phyloP scores from a whole-genome alignment of 768 basidiomycete species.

The Podaxis sp. region DNA sequence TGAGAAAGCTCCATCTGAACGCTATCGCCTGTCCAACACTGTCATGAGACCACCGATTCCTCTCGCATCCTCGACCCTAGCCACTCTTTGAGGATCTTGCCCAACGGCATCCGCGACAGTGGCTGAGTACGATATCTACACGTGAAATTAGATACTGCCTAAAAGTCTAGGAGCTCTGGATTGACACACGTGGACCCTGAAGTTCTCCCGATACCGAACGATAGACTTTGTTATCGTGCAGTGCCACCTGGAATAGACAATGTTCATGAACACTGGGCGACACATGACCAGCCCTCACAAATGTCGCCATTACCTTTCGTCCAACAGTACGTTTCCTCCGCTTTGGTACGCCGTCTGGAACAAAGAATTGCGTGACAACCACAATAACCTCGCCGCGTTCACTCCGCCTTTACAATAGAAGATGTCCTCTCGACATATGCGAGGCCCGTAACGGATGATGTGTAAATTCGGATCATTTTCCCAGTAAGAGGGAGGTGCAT shows the following conservation, averaged over 20 bases:
- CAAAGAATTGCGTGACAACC: conserved; percentile 12
- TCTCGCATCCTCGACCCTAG: conserved; percentile 55
- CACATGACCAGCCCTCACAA: neutral
- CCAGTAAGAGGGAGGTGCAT: conserved; percentile 7
- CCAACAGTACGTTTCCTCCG: conserved; percentile 12
- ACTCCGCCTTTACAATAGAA: conserved; percentile 16
- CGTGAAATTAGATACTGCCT: neutral
- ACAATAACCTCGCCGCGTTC: conserved; percentile 11
- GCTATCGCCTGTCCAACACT: conserved; percentile 38
- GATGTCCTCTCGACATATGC: conserved; percentile 8
- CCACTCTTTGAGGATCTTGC: conserved; percentile 54
- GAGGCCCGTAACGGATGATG: conserved; percentile 12
- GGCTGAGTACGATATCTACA: neutral
- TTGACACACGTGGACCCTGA: conserved; percentile 1
- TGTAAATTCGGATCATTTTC: neutral
- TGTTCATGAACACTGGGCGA: neutral
- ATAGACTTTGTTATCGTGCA: neutral
- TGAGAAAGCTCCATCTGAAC: neutral
- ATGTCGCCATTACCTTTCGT: conserved; percentile 9
- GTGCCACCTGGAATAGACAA: neutral
- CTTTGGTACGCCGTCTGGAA: conserved; percentile 10
- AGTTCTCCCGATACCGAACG: neutral
- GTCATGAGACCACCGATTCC: conserved; percentile 77
- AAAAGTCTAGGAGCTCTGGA: neutral
- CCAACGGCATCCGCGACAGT: neutral